Evolutionary conservation across 306 rosid species (phyloP), one percentile per base, ranked within the genome.

Genomic region (Quercus robur): DNA sequence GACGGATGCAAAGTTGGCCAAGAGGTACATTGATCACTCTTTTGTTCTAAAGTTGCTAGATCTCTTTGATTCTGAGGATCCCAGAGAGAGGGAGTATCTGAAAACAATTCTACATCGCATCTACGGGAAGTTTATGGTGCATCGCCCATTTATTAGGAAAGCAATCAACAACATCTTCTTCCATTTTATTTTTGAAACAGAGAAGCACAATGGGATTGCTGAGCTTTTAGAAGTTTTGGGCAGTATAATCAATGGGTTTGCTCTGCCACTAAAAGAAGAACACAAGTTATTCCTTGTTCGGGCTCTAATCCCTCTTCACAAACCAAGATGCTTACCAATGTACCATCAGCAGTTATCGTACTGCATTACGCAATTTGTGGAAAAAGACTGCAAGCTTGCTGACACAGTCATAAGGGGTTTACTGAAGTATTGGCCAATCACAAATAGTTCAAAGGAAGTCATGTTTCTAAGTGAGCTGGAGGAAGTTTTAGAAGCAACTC

Each of bases 191-290:
- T 88, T 88, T 25, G 92, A 90, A 80, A 90, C 89, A 2, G 94
- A 88, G 77, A 88, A 84, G 82, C 89, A 88, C 75, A 90, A 86
- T 54, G 94, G 91, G 56, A 85, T 90, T 73, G 90, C 91, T 46
- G 94, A 90, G 80, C 87, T 90, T 81, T 83, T 90, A 70, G 94
- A 90, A 84, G 89, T 90, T 74, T 78, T 90, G 87, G 94, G 94
- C 35, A 90, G 94, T 70, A 85, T 87, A 69, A 82, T 90, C 62
- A 90, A 88, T 70, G 94, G 94, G 31, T 90, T 86, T 81, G 90
- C 92, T 49, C 56, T 86, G 75, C 94, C 92, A 17, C 87, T 88
- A 8, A 90, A 90, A 71, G 92, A 90, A 86, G 92, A 90, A 55
- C 94, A 90, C 82, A 88, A 88, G 70, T 74, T 90, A 64, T 90